phyloP scores from a whole-genome alignment of 2,329 filamentous ascomycete species.

The Hypocrella siamensis region DNA sequence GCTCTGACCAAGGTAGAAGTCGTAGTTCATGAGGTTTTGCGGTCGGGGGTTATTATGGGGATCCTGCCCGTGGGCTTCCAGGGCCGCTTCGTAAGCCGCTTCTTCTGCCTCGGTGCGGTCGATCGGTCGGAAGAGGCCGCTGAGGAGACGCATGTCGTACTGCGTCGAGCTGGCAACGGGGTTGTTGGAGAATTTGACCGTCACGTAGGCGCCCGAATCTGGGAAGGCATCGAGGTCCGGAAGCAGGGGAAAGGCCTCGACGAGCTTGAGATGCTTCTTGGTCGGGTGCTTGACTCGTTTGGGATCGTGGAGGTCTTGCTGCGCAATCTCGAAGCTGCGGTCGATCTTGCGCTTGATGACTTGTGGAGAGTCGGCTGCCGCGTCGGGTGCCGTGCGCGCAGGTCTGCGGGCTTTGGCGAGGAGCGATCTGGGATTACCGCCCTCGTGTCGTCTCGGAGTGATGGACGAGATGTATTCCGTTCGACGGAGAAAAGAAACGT shows the following conservation, averaged over 20 bases:
- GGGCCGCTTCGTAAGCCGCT: constrained; percentile 30
- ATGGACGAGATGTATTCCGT: constrained; percentile 82
- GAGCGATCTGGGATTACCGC: constrained; percentile 25
- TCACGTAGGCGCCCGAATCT: constrained; percentile 53
- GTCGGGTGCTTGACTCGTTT: constrained; percentile 40
- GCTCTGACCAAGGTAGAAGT: constrained; percentile 46
- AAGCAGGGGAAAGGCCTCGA: constrained; percentile 44
- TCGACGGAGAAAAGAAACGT: constrained; percentile 84
- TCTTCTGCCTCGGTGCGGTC: constrained; percentile 39
- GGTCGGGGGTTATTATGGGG: constrained; percentile 39
- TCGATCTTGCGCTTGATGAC: constrained; percentile 55
- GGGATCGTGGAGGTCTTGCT: constrained; percentile 36
- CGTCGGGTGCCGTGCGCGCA: constrained; percentile 35
- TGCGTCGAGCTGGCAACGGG: constrained; percentile 34
- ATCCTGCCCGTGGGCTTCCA: constrained; percentile 39
- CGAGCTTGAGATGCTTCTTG: constrained; percentile 40
- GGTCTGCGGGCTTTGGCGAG: constrained; percentile 17
- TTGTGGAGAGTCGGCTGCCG: constrained; percentile 45
- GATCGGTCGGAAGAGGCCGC: constrained; percentile 44
- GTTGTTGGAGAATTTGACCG: constrained; percentile 52
- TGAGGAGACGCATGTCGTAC: constrained; percentile 47
- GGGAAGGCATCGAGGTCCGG: constrained; percentile 55
- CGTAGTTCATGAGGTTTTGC: constrained; percentile 45
- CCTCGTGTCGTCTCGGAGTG: constrained; percentile 31
- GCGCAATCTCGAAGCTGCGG: constrained; percentile 40